Base-by-base conservation (phyloP, 352 stramenopile genomes). In the Globisporangium nodosum region DNA sequence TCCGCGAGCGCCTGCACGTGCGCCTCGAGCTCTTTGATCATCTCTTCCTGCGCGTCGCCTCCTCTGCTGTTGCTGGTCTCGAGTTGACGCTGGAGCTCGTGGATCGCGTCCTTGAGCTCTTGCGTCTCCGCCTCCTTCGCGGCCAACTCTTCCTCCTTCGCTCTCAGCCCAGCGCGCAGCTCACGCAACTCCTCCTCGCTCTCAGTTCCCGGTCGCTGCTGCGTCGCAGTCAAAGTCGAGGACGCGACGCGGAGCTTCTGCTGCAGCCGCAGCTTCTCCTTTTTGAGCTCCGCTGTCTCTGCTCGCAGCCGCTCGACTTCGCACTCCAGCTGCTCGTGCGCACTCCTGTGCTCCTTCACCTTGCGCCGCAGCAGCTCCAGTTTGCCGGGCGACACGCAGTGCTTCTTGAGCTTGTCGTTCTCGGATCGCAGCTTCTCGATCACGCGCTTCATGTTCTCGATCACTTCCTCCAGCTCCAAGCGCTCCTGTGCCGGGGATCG, bases 391-490 rank as follows among this genome's bases (percentile, higher is more conserved):
- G 75, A 64, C 9, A 80, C 52, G 24, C 51, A 9, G 52, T 72
- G 70, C 52, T 75, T 78, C 21, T 74, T 70, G 0, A 92, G 66
- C 24, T 74, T 75, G 16, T 87, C 81, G 39, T 92, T 94, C 52
- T 94, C 85, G 3, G 56, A 50, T 7, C 81, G 85, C 2, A 92
- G 68, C 58, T 87, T 89, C 39, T 91, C 79, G 33, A 91, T 92
- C 35, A 90, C 79, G 43, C 76, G 78, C 58, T 91, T 94, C 81
- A 92, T 91, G 47, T 85, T 90, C 30, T 77, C 75, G 37, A 91
- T 82, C 55, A 94, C 78, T 49, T 85, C 70, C 54, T 94, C 80
- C 1, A 94, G 71, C 60, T 88, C 78, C 16, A 72, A 56, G 5
- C 76, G 68, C 49, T 92, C 79, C 39, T 76, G 66, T 0, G 51